Evolutionary conservation across 805 yeast genomes (phyloP), one percentile per base, ranked within the genome.

Genomic region (Phaffomyces opuntiae): DNA sequence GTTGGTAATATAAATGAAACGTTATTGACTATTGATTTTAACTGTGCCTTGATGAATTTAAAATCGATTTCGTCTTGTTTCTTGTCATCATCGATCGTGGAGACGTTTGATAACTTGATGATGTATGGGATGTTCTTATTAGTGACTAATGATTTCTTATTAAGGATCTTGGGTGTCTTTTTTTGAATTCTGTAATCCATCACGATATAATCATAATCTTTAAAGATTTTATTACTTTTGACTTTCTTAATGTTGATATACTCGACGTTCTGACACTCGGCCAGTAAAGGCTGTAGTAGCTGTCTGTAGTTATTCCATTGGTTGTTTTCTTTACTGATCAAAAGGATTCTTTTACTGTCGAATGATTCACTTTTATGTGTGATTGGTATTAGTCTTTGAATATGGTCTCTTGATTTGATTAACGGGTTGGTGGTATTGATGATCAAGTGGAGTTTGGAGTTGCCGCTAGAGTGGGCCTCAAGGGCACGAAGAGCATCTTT

Each of bases 161-260:
- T 85, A 33, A 87, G 62, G 0, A 83, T 61, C 2, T 66, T 65
- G 0, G 86, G 85, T 27, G 86, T 62, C 21, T 80, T 63, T 49
- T 76, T 77, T 54, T 79, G 80, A 2, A 86, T 73, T 49, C 93
- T 67, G 43, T 80, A 76, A 61, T 87, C 95, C 5, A 83, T 80
- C 9, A 87, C 67, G 3, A 87, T 70, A 26, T 82, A 54, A 55
- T 87, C 95, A 57, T 73, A 80, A 36, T 82, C 86, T 41, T 68
- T 70, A 32, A 77, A 57, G 24, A 73, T 67, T 42, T 71, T 72
- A 4, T 73, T 63, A 55, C 74, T 78, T 50, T 76, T 78, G 40
- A 82, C 67, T 13, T 87, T 73, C 17, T 79, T 66, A 24, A 87
- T 77, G 17, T 43, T 42, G 12, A 49, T 38, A 7, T 47, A 14